A percentile compares a stretch with the other conserved stretches of the same genome.
Conservation (phyloP, 2,329 filamentous ascomycete species). For the Fusarium austroafricanum region DNA sequence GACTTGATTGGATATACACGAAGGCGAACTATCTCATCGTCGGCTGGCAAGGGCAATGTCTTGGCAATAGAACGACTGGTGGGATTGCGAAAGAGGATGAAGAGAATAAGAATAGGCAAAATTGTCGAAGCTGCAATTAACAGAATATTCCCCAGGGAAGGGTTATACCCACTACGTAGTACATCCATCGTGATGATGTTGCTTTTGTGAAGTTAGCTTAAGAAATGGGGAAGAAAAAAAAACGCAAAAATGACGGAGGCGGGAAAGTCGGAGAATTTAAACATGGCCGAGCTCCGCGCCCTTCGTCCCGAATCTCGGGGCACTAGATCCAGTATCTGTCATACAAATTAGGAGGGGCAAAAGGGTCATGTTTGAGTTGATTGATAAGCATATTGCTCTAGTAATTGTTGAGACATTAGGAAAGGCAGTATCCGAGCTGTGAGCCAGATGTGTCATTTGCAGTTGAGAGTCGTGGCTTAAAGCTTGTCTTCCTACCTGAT, state of each 20-base stretch:
- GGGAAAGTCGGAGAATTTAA: conserved; percentile 12
- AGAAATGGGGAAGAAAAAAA: not conserved
- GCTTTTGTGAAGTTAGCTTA: not conserved
- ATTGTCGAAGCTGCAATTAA: not conserved
- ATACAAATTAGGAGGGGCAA: not conserved
- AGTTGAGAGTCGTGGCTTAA: no score
- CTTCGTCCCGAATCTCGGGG: conserved; percentile 1
- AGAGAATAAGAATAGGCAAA: conserved; percentile 17
- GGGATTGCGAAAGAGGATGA: conserved; percentile 10
- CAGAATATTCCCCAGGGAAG: conserved; percentile 5
- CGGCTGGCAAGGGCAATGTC: conserved; percentile 19
- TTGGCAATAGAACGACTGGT: not conserved
- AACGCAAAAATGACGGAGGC: not conserved
- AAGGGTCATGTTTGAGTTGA: no score
- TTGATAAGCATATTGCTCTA: no score
- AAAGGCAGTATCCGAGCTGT: no score
- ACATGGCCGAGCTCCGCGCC: not conserved
- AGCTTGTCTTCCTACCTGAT: no score
- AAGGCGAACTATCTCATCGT: conserved; percentile 51
- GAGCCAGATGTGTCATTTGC: no score
- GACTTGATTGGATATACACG: conserved; percentile 75
- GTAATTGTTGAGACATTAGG: no score
- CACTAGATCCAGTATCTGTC: not conserved
- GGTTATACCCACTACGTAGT: not conserved
- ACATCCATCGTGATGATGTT: conserved; percentile 6